These are phyloP conservation scores for Umbelopsis sp. DNA, from an alignment of 192 early-diverging fungal species.

Conservation along the genomic window DNA sequence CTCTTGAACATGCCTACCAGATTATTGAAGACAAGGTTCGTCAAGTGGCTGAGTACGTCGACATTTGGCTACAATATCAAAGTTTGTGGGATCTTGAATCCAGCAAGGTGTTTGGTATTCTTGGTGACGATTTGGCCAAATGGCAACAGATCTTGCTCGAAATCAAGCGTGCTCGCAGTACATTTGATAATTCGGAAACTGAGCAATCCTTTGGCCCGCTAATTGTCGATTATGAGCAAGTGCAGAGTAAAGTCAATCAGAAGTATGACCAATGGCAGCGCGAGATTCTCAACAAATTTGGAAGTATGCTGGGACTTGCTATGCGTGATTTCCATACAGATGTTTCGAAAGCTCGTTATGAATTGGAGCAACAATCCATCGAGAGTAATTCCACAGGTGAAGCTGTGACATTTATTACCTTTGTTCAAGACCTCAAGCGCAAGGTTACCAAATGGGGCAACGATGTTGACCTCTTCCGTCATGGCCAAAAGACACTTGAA, in stretches of 20 bases:
- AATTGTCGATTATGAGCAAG: slow-evolving; percentile 94
- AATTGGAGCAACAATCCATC: slow-evolving; percentile 87
- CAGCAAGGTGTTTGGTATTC: slow-evolving; percentile 73
- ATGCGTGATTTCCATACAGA: slow-evolving; percentile 81
- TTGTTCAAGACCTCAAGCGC: slow-evolving; percentile 92
- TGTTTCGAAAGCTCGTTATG: slow-evolving; percentile 75
- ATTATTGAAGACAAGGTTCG: slow-evolving; percentile 78
- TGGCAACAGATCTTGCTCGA: slow-evolving; percentile 96
- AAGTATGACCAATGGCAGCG: slow-evolving; percentile 99
- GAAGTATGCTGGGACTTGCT: slow-evolving; percentile 70
- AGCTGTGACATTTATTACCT: slow-evolving; percentile 92
- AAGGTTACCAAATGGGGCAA: slow-evolving; percentile 75
- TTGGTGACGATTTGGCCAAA: slow-evolving; percentile 85
- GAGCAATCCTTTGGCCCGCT: slow-evolving; percentile 83
- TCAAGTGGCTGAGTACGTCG: slow-evolving; percentile 82
- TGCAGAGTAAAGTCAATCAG: slow-evolving; percentile 97
- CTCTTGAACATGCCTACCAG: slow-evolving; percentile 78
- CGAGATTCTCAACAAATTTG: slow-evolving; percentile 93
- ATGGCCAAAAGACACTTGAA: slow-evolving; percentile 91
- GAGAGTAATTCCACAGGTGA: slow-evolving; percentile 87
- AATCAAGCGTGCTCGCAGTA: slow-evolving; percentile 90
- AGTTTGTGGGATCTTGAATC: slow-evolving; percentile 97
- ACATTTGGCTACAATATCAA: slow-evolving; percentile 97
- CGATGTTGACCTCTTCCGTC: slow-evolving; percentile 87
- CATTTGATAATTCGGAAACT: slow-evolving; percentile 96